phyloP scores from a whole-genome alignment of 805 yeast genomes.

The Saccharomycopsis synnaedendra region DNA sequence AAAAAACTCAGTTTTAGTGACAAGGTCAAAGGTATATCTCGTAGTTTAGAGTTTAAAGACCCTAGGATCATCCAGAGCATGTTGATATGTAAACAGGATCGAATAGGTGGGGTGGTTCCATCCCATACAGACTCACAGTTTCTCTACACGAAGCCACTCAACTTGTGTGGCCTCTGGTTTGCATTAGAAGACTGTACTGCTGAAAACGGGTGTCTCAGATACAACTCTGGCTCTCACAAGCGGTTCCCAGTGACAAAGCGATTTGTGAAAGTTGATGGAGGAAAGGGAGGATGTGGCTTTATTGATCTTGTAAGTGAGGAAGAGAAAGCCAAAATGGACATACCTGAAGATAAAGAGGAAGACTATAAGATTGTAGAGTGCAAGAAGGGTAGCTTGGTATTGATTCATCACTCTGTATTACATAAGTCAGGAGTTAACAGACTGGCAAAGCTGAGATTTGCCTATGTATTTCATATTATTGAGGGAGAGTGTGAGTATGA shows the following conservation, averaged over 20 bases:
- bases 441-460: slow-evolving; percentile 49
- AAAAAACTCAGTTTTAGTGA: slow-evolving; percentile 37
- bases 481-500: slow-evolving; percentile 59
- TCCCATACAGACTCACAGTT: slow-evolving; percentile 70
- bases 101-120: slow-evolving; percentile 63
- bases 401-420: slow-evolving; percentile 60
- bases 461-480: slow-evolving; percentile 71
- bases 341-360: slow-evolving; percentile 24
- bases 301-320: slow-evolving; percentile 21
- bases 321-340: slow-evolving; percentile 3
- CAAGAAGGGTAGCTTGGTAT: slow-evolving; percentile 58
- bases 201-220: slow-evolving; percentile 59
- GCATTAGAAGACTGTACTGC: slow-evolving; percentile 65
- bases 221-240: slow-evolving; percentile 62
- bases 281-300: slow-evolving; percentile 43
- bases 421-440: slow-evolving; percentile 59
- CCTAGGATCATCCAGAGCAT: slow-evolving; percentile 70
- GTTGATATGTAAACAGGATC: slow-evolving; percentile 72
- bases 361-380: slow-evolving; percentile 46
- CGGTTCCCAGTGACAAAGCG: slow-evolving; percentile 44
- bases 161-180: slow-evolving; percentile 73
- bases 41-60: slow-evolving; percentile 41
- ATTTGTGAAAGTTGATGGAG: slow-evolving; percentile 42
- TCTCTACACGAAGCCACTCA: slow-evolving; percentile 57
- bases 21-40: slow-evolving; percentile 39